phyloP scores from a whole-genome alignment of 1,139 yeast genomes.

The Candida glucosophila region DNA sequence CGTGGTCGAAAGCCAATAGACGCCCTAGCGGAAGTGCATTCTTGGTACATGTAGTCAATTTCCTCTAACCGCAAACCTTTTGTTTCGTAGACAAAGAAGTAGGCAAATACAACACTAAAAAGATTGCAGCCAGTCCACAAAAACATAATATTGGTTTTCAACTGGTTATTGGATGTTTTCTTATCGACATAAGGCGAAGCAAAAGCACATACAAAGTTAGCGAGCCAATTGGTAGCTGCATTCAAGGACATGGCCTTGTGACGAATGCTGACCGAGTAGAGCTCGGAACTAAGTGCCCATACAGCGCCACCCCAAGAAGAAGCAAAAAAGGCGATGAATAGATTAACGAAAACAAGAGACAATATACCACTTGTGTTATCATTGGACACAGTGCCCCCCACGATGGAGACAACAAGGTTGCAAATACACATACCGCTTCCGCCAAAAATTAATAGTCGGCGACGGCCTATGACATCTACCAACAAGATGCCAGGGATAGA shows the following conservation, averaged over 20 bases:
- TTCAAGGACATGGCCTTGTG: conserved; percentile 69
- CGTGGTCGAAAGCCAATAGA: conserved; percentile 35
- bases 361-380: conserved; percentile 22
- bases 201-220: conserved; percentile 65
- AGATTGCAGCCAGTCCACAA: conserved; percentile 67
- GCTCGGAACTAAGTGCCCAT: conserved; percentile 73
- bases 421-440: conserved; percentile 57
- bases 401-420: conserved; percentile 57
- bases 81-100: conserved; percentile 35
- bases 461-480: conserved; percentile 61
- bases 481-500: conserved; percentile 66
- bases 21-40: conserved; percentile 36
- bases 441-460: conserved; percentile 52
- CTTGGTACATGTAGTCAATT: conserved; percentile 35
- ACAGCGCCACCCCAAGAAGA: conserved; percentile 76
- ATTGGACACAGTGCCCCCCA: conserved; percentile 47
- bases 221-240: conserved; percentile 75
- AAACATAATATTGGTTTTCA: conserved; percentile 63
- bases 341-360: conserved; percentile 56
- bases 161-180: conserved; percentile 53
- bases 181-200: conserved; percentile 66
- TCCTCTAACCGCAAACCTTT: conserved; percentile 41
- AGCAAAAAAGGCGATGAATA: conserved; percentile 66
- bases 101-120: conserved; percentile 35
- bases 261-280: conserved; percentile 63